A percentile compares a stretch with the other conserved stretches of the same genome.
Conservation (phyloP, 1,139 yeast species). For the Yamadazyma siamensis region DNA sequence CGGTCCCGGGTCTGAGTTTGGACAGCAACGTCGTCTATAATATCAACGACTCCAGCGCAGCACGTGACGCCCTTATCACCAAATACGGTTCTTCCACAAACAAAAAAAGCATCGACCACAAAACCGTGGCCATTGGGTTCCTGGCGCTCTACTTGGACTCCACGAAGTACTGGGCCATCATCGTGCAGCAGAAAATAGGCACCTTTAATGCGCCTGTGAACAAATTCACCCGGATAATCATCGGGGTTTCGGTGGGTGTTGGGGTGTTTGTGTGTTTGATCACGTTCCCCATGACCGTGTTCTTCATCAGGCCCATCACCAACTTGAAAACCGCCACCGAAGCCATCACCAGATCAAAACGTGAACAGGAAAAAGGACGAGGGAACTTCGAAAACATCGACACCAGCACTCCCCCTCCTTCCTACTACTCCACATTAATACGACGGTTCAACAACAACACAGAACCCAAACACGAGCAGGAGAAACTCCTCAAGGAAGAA, state of each 20-base stretch:
- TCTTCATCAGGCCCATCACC: slow-evolving; percentile 82
- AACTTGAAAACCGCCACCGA: slow-evolving; percentile 83
- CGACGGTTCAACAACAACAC: slow-evolving; percentile 10
- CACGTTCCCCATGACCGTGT: slow-evolving; percentile 80
- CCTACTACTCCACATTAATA: slow-evolving; percentile 16
- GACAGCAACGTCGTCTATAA: slow-evolving; percentile 24
- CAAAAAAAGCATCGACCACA: slow-evolving; percentile 39
- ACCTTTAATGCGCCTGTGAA: slow-evolving; percentile 63
- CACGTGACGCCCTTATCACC: slow-evolving; percentile 32
- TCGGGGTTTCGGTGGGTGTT: slow-evolving; percentile 77
- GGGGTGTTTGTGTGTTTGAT: slow-evolving; percentile 71
- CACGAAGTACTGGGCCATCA: slow-evolving; percentile 68
- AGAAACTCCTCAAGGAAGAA: slow-evolving; percentile 2
- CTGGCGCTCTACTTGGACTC: slow-evolving; percentile 49
- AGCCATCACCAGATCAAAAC: slow-evolving; percentile 39
- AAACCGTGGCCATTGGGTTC: slow-evolving; percentile 67
- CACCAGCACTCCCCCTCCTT: slow-evolving; percentile 13
- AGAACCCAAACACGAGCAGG: slow-evolving; percentile 3
- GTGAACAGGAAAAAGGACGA: slow-evolving; percentile 16
- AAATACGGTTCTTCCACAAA: slow-evolving; percentile 49
- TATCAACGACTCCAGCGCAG: slow-evolving; percentile 33
- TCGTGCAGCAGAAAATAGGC: slow-evolving; percentile 61
- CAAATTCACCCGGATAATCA: slow-evolving; percentile 61
- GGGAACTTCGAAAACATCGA: slow-evolving; percentile 3
- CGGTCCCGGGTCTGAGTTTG: slow-evolving; percentile 17